Evolutionary conservation across 768 basidiomycete species (phyloP), one percentile per base, ranked within the genome.

Genomic region (Chalciporus sphaerocephalus): DNA sequence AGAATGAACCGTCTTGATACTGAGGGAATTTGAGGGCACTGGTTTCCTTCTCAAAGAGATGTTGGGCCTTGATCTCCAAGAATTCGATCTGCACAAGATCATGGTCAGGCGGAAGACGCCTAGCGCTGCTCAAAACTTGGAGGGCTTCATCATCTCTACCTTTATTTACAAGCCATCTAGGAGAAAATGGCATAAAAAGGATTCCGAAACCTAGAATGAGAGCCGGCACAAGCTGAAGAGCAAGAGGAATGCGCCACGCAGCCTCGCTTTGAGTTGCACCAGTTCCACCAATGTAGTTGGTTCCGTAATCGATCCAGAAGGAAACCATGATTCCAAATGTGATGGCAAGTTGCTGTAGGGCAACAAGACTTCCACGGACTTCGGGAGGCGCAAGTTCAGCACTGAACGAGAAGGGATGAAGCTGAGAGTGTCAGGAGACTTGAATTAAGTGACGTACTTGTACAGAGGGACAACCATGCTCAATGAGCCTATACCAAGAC

Each of bases 401-500:
- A 52, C 69, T 58, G 32, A 27, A 47, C n/a, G n/a, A 27, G 23
- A 35, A 20, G 37, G 30, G 21, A 20, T 21, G 6, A 11, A 35
- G 6, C 10, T 15, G 27, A 12, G 10, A 17, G 23, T 5, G 17
- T 18, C 33, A 20, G 27, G 9, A 15, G 23, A n/a, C n/a, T n/a
- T n/a, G n/a, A n/a, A 10, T 6, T n/a, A 13, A 9, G 25, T 37
- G 27, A 37, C 60, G 24, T 38, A 60, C 61, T 89, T 89, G 72
- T 86, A 88, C 28, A 90, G 72, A 1, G 88, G 88, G 10, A 91
- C 87, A n/a, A 78, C 76, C 85, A 88, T 88, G 54, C 83, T 85
- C 17, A 90, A 68, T 3, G 86, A 85, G 10, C 88, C 88, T 15
- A 91, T 85, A 39, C 86, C 88, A 36, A 89, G 66, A 74, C 88